Evolutionary conservation across 2,329 filamentous ascomycete genomes (phyloP).

Genomic region (Chaetomium strumarium): DNA sequence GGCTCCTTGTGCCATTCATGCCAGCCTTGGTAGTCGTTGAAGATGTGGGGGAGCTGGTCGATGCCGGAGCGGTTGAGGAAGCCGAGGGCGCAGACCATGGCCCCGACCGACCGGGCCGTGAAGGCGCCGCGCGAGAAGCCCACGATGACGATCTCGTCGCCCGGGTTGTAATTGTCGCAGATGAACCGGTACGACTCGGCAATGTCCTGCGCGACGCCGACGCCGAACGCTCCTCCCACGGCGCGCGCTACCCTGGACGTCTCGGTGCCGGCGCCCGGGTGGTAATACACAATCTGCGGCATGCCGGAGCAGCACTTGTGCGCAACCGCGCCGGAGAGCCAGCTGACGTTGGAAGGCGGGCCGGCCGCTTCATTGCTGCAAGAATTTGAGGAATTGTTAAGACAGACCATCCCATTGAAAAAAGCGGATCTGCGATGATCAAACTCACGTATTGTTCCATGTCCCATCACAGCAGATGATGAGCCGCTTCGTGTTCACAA

Average conservation of each 20-base stretch:
- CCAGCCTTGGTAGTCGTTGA: slow-evolving; percentile 12
- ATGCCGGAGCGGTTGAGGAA: slow-evolving; percentile 25
- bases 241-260: too few relatives aligned
- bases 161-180: slow-evolving; percentile 31
- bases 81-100: slow-evolving; percentile 25
- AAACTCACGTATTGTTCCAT: slow-evolving; percentile 27
- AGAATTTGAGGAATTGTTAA: too few relatives aligned
- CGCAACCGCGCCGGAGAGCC: slow-evolving; percentile 29
- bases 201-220: slow-evolving; percentile 14
- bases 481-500: slow-evolving; percentile 19
- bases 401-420: too few relatives aligned
- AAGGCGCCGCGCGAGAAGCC: slow-evolving; percentile 35
- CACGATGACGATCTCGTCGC: slow-evolving; percentile 32
- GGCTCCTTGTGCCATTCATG: background rate
- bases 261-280: slow-evolving; percentile 26
- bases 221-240: too few relatives aligned
- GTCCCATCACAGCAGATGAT: slow-evolving; percentile 35
- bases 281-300: slow-evolving; percentile 35
- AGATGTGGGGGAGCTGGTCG: slow-evolving; percentile 25
- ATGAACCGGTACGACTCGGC: slow-evolving; percentile 34
- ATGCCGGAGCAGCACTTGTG: slow-evolving; percentile 27
- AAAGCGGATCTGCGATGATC: too few relatives aligned
- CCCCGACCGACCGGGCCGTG: slow-evolving; percentile 33
- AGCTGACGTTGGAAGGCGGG: slow-evolving; percentile 31
- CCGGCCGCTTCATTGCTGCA: slow-evolving; percentile 18